These are phyloP conservation scores for Remersonia thermophila DNA, from an alignment of 2,329 filamentous ascomycete genomes.

Conservation along the genomic window DNA sequence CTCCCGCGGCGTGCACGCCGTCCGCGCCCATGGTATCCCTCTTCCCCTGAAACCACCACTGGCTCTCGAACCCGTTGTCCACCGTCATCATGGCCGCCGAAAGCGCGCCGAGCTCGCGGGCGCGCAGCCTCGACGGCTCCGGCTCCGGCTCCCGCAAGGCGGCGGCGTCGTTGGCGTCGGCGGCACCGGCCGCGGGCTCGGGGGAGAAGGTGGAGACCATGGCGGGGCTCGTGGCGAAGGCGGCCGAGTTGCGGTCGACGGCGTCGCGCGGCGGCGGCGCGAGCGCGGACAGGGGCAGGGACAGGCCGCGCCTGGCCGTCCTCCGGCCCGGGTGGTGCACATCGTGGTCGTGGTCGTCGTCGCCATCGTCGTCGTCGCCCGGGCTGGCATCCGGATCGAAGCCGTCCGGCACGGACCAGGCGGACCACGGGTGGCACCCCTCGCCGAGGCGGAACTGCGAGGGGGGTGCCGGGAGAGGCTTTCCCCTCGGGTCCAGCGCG, in stretches of 20 bases:
- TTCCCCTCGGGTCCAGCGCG: constrained; percentile 22
- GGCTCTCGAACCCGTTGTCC: constrained; percentile 45
- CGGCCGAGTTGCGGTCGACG: constrained; percentile 3
- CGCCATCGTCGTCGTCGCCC: constrained; percentile 16
- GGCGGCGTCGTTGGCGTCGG: constrained; percentile 1
- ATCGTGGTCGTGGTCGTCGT: background rate
- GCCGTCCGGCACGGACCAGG: constrained; percentile 24
- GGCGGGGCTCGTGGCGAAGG: constrained; percentile 13
- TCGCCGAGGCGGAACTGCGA: constrained; percentile 33
- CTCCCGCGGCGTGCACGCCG: too few relatives aligned
- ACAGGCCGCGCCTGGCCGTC: too few relatives aligned
- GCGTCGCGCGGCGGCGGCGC: background rate
- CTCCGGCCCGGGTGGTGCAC: too few relatives aligned
- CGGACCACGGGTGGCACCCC: constrained; percentile 35
- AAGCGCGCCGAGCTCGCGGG: constrained; percentile 33
- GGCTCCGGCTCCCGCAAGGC: constrained; percentile 23
- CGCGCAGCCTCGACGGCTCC: too few relatives aligned
- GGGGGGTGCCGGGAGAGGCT: constrained; percentile 30
- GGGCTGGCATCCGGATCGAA: constrained; percentile 19
- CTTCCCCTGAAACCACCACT: constrained; percentile 43
- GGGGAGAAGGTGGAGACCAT: constrained; percentile 16
- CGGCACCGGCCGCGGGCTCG: constrained; percentile 7
- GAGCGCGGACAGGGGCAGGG: too few relatives aligned
- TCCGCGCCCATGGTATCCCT: constrained; percentile 20
- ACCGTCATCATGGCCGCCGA: constrained; percentile 44